A percentile compares a stretch with the other conserved stretches of the same genome.
These are phyloP conservation scores for Mallotus japonicus DNA, from an alignment of 441 rosid genomes.

Conservation along the genomic window DNA sequence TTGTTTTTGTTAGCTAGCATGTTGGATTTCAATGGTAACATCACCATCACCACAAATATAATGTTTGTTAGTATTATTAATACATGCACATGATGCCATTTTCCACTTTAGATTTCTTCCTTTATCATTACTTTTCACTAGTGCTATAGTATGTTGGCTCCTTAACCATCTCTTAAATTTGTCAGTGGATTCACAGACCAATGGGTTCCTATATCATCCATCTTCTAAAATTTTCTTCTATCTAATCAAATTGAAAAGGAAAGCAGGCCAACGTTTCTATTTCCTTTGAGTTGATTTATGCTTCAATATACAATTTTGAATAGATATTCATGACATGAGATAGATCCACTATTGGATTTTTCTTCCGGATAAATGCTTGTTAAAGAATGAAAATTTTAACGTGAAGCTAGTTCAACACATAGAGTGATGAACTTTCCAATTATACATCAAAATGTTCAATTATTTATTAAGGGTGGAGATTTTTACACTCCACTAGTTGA, in stretches of 20 bases:
- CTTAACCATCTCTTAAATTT: constrained; percentile 12
- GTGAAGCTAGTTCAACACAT: too few species aligned
- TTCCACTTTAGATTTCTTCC: constrained; percentile 43
- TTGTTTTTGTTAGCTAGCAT: not conserved
- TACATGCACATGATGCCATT: constrained; percentile 37
- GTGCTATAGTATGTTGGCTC: constrained; percentile 26
- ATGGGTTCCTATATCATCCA: constrained; percentile 7
- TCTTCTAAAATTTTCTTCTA: not conserved
- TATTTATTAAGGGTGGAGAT: too few species aligned
- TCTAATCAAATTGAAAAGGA: constrained; percentile 12
- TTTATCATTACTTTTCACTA: constrained; percentile 28
- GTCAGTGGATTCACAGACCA: constrained; percentile 19
- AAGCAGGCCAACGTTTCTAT: not conserved
- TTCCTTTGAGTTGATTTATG: not conserved
- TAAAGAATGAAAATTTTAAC: too few species aligned
- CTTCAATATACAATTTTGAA: not conserved
- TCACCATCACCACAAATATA: constrained; percentile 36
- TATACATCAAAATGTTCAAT: too few species aligned
- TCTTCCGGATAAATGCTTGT: too few species aligned
- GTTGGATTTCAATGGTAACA: constrained; percentile 37
- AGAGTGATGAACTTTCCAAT: too few species aligned
- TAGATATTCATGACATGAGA: not conserved
- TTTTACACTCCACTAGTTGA: too few species aligned
- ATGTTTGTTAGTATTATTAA: constrained; percentile 25
- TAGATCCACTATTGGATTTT: too few species aligned